These are phyloP conservation scores for Lentinula raphanica DNA, from an alignment of 768 basidiomycete species.

Conservation along the genomic window DNA sequence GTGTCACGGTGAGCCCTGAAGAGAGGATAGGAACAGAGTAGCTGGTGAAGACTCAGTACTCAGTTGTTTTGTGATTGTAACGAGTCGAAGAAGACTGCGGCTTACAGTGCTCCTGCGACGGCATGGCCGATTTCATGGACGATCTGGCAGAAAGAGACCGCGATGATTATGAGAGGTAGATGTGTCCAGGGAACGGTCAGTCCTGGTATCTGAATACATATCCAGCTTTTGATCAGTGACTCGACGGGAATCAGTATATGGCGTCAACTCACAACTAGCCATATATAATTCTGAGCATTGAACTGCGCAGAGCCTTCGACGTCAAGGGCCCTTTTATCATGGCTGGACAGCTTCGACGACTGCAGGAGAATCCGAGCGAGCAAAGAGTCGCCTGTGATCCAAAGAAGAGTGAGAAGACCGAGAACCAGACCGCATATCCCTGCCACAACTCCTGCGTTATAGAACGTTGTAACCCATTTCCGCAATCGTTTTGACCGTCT, in stretches of 20 bases:
- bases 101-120: constrained; percentile 69
- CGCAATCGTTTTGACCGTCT: constrained; percentile 21
- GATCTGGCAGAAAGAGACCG: constrained; percentile 61
- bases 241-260: constrained; percentile 1
- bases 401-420: constrained; percentile 33
- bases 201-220: constrained; percentile 64
- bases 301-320: not conserved
- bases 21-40: constrained; percentile 59
- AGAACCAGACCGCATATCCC: constrained; percentile 44
- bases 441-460: constrained; percentile 44
- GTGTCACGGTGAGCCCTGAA: constrained; percentile 54
- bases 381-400: constrained; percentile 22
- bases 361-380: constrained; percentile 6
- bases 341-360: not conserved
- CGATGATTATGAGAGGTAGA: constrained; percentile 57
- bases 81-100: constrained; percentile 3
- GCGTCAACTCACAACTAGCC: not conserved
- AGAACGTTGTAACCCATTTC: constrained; percentile 30
- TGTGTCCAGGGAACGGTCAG: constrained; percentile 74
- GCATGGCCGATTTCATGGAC: constrained; percentile 82
- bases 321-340: not conserved
- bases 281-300: not conserved
- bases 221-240: constrained; percentile 8
- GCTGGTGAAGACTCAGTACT: constrained; percentile 34
- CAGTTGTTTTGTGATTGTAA: not conserved